phyloP scores from a whole-genome alignment of 2,329 filamentous ascomycete genomes.

The Clarireedia sp. region DNA sequence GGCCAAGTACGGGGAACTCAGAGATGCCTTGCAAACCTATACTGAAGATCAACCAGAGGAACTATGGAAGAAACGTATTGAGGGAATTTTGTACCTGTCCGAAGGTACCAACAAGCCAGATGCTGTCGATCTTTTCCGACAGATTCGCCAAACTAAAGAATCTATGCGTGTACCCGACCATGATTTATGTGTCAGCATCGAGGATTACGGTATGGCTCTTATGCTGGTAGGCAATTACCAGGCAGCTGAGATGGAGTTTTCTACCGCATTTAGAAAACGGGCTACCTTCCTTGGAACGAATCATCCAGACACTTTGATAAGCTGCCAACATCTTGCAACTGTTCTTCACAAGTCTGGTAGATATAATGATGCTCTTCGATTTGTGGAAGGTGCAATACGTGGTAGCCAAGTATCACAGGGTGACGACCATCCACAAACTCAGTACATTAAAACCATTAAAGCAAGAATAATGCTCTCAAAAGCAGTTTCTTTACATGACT shows the following conservation, averaged over 20 bases:
- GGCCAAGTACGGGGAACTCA: slow-evolving; percentile 20
- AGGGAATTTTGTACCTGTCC: slow-evolving; percentile 17
- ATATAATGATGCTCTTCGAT: slow-evolving; percentile 17
- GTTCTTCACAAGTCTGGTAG: slow-evolving; percentile 18
- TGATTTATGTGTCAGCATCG: slow-evolving; percentile 6
- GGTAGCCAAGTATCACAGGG: slow-evolving; percentile 19
- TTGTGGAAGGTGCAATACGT: slow-evolving; percentile 17
- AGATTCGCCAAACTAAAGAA: slow-evolving; percentile 10
- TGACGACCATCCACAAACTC: slow-evolving; percentile 20
- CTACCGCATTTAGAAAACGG: slow-evolving; percentile 18
- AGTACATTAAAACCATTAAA: slow-evolving; percentile 19
- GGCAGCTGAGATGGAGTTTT: slow-evolving; percentile 17
- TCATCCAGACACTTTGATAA: slow-evolving; percentile 19
- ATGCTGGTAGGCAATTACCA: slow-evolving; percentile 19
- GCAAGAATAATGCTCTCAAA: slow-evolving; percentile 17
- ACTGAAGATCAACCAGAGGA: slow-evolving; percentile 11
- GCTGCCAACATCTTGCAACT: slow-evolving; percentile 18
- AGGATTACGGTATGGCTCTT: slow-evolving; percentile 10
- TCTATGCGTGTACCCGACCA: not conserved
- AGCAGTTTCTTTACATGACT: slow-evolving; percentile 16
- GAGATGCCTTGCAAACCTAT: slow-evolving; percentile 15
- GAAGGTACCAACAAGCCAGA: slow-evolving; percentile 20
- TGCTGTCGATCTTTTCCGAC: slow-evolving; percentile 11
- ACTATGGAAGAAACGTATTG: slow-evolving; percentile 23
- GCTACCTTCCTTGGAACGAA: slow-evolving; percentile 15